A percentile compares a stretch with the other conserved stretches of the same genome.
Evolutionary conservation across 129 eudicot species (phyloP).

Genomic region (Tagetes erecta): DNA sequence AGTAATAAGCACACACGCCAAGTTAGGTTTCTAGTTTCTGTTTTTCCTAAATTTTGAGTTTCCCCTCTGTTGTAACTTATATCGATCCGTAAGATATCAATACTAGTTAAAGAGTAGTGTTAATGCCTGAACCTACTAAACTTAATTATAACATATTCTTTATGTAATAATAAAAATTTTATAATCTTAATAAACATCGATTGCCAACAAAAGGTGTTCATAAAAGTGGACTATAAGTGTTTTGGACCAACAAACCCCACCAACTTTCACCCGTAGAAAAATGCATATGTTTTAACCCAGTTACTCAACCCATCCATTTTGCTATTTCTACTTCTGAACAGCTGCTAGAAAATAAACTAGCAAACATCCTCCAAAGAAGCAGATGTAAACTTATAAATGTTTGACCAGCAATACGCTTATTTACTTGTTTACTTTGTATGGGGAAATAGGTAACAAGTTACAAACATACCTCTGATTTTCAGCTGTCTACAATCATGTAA

Average conservation of each 20-base stretch:
- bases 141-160: not conserved
- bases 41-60: too few species aligned
- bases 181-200: not conserved
- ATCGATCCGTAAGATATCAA: too few species aligned
- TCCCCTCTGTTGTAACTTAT: too few species aligned
- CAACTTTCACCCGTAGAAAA: not conserved
- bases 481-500: constrained; percentile 35
- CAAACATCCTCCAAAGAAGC: not conserved
- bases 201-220: not conserved
- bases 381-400: not conserved
- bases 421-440: not conserved
- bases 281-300: not conserved
- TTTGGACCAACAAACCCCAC: not conserved
- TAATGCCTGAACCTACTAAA: too few species aligned
- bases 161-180: not conserved
- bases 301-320: not conserved
- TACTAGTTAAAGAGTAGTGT: too few species aligned
- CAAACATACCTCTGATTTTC: constrained; percentile 18
- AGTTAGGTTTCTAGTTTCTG: too few species aligned
- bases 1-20: too few species aligned
- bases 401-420: not conserved
- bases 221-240: not conserved
- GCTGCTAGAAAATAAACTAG: constrained; percentile 1
- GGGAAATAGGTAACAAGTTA: not conserved
- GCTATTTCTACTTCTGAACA: not conserved